Base-by-base conservation (phyloP, 1,284 basidiomycete genomes). In the Trametes polyzona region DNA sequence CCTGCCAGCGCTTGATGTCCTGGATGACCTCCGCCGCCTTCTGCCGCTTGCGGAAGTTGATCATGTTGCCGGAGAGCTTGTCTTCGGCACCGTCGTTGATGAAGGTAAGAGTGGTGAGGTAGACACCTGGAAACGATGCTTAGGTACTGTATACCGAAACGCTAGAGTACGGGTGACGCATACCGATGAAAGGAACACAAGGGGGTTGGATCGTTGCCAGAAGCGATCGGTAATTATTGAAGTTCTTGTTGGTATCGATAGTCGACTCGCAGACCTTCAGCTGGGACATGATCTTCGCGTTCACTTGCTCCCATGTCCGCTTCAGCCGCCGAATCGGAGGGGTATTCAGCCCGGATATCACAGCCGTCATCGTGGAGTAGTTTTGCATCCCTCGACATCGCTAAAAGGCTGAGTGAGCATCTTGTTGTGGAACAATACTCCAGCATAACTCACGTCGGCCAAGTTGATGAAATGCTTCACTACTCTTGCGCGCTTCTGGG, bases 71-170 rank as follows among this genome's bases (percentile, higher is more conserved):
- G 21, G 87, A 83, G 5, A 93, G 76, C 57, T 85, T 86, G 76
- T 99, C 94, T 53, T 93, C 90, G 70, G 96, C 96, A n/a, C 96
- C 97, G 69, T 99, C 97, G 73, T 98, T 95, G 71, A 98, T 97
- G 75, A 99, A 98, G 3, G 95, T 96, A 55, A 99, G 80, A 23
- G 93, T 94, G 4, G 96, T 95, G 17, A 99, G 83, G 78, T 97
- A 98, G 54, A 98, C 93, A 66, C 96, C 95, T 96, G 50, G 10
- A 23, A 30, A 16, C 27, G 39, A 24, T 23, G 11, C 48, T 35
- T 40, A 37, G 33, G 26, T 11, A n/a, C n/a, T n/a, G n/a, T n/a
- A 43, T 14, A 50, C 41, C 8, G 11, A 3, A 2, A 14, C 9
- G 1, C 10, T 12, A 21, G 9, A 32, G 14, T 50, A 27, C 19